Base-by-base conservation (phyloP, 2,329 filamentous ascomycete species). In the Colletotrichum sp. region DNA sequence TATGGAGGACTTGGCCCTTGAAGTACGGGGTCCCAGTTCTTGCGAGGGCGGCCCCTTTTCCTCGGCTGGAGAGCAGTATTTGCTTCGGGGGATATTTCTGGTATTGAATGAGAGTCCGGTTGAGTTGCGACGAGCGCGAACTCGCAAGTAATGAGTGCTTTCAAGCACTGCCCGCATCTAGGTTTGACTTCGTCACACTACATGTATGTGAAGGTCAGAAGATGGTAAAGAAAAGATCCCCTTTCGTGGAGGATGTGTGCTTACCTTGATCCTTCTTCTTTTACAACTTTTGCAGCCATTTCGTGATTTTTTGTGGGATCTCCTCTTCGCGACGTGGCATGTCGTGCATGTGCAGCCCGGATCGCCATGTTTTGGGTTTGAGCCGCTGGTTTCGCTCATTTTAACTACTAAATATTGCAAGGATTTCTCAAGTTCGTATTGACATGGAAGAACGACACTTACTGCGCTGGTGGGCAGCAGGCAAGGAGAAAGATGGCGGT, bases 221-320 rank as follows among this genome's bases (percentile, higher is more conserved):
- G 39, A 43, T 13, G 39, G n/a, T 6, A 12, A 15, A 5, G 12
- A 16, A 18, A 10, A 6, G 18, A 3, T 22, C 10, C n/a, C 43
- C n/a, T 48, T 52, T 3, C n/a, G n/a, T 2, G 30, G 7, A 62
- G 16, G 13, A 16, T 25, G 16, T 16, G 5, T 25, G 5, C 18
- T 55, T 39, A 39, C 67, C 70, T 80, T 80, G 58, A 79, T 75
- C 18, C 78, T 75, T 28, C 78, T 74, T 28, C 71, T 69, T 52
- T 80, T 80, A 64, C 79, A 80, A n/a, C 61, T 78, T 27, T 60
- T 76, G 61, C 79, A 80, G 15, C 79, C 79, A 16, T 77, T 69
- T 28, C 79, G 77, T 4, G 79, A 80, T 66, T 79, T 80, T 27
- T 75, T 66, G 15, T 75, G 72, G 10, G 64, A 75, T 52, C 73